These are phyloP conservation scores for Leccinum disarticulatum DNA, from an alignment of 768 basidiomycete genomes.

Conservation along the genomic window DNA sequence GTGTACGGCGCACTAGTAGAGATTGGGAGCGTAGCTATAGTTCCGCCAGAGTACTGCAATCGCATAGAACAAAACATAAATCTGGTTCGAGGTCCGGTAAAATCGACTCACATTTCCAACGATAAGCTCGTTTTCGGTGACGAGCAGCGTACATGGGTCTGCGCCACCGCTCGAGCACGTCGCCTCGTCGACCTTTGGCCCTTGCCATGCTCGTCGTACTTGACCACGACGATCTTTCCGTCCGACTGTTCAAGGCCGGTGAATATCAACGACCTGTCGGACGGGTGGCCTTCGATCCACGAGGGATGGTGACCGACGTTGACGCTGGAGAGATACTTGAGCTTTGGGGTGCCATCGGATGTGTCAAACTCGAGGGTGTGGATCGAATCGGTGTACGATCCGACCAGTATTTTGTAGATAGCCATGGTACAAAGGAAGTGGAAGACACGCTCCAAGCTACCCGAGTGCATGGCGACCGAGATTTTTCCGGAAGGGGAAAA, in stretches of 20 bases:
- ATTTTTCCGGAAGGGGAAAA: no score
- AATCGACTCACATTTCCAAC: constrained; percentile 66
- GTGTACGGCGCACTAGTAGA: constrained; percentile 49
- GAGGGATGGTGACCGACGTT: constrained; percentile 66
- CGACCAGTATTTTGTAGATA: constrained; percentile 49
- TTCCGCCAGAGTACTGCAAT: constrained; percentile 67
- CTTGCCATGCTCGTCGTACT: constrained; percentile 51
- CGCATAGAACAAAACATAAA: no score
- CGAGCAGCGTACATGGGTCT: constrained; percentile 65
- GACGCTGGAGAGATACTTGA: constrained; percentile 46
- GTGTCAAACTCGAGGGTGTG: constrained; percentile 63
- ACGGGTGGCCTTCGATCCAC: constrained; percentile 69
- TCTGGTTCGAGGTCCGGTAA: background rate
- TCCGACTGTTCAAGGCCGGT: constrained; percentile 60
- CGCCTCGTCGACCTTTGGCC: constrained; percentile 44
- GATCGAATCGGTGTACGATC: constrained; percentile 65
- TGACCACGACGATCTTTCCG: constrained; percentile 63
- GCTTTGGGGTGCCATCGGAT: constrained; percentile 48
- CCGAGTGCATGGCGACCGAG: no score
- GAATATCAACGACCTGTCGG: constrained; percentile 57
- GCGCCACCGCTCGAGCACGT: constrained; percentile 50
- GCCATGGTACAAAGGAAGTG: no score
- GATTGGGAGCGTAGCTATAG: constrained; percentile 55
- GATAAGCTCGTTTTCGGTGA: constrained; percentile 56
- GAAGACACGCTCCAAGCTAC: no score